Percentiles rank a stretch among this genome's conserved stretches.
These are phyloP conservation scores for Nicotiana benthamiana DNA, from an alignment of 257 asterid species.

Conservation along the genomic window DNA sequence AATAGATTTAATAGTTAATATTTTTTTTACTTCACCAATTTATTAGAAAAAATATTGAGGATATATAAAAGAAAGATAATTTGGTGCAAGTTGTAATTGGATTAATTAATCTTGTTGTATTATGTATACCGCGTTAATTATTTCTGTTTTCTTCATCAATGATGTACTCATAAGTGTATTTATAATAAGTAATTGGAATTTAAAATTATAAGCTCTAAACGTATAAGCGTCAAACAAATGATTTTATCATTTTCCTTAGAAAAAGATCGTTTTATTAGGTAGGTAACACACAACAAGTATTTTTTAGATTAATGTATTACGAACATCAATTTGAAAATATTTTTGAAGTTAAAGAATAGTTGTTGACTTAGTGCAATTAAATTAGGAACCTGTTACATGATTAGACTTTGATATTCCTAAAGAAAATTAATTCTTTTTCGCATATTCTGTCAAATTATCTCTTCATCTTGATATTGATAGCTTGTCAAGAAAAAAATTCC, in stretches of 20 bases:
- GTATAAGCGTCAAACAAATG: background rate
- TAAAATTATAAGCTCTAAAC: background rate
- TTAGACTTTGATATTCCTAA: background rate
- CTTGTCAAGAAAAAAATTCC: background rate
- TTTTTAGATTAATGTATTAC: background rate
- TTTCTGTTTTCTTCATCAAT: background rate
- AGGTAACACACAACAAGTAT: background rate
- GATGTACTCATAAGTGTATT: background rate
- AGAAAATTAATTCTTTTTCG: background rate
- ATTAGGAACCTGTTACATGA: background rate
- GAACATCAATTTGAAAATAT: background rate
- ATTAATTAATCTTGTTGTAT: background rate
- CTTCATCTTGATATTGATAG: background rate
- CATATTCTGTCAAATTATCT: background rate
- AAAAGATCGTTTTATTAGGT: background rate
- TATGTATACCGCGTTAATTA: background rate
- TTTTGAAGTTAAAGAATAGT: background rate
- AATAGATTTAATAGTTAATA: background rate
- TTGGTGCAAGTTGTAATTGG: background rate
- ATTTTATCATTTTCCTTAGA: background rate
- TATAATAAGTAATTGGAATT: too few species aligned
- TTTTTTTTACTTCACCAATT: background rate
- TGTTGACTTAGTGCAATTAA: background rate
- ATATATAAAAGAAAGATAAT: background rate
- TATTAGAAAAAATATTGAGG: background rate